Conservation (phyloP, 83 land plant genomes). For the Picea abies region DNA sequence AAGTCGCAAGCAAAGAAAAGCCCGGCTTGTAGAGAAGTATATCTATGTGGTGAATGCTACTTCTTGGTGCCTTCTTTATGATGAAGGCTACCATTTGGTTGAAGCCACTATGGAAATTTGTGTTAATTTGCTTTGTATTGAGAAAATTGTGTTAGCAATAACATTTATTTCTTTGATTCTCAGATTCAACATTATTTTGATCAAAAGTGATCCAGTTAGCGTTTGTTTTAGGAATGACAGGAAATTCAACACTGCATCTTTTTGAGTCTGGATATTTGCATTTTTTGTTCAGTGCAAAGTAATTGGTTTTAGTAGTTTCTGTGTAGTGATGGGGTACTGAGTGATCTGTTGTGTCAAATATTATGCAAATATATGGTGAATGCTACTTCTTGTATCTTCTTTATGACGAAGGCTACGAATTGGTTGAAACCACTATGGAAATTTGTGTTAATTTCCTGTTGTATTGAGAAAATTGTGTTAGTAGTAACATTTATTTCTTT, state of each 20-base stretch:
- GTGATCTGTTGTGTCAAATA: too few relatives aligned
- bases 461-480: neutral
- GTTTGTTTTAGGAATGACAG: neutral
- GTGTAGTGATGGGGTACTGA: too few relatives aligned
- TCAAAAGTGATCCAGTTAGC: neutral
- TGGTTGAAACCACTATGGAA: constrained; percentile 3
- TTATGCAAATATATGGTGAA: neutral
- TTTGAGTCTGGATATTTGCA: too few relatives aligned
- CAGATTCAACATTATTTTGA: constrained; percentile 3
- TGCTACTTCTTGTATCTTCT: constrained; percentile 1
- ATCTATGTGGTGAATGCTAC: constrained; percentile 3
- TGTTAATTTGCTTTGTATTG: constrained; percentile 4
- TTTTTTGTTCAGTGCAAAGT: too few relatives aligned
- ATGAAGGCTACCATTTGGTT: constrained; percentile 7
- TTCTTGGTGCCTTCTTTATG: constrained; percentile 9
- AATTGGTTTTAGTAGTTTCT: too few relatives aligned
- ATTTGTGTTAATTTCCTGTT: neutral
- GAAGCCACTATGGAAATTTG: constrained; percentile 5
- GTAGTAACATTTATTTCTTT: neutral
- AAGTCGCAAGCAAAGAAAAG: neutral
- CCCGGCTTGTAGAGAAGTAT: neutral
- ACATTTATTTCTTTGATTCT: neutral
- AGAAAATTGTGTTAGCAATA: neutral
- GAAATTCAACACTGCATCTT: neutral
- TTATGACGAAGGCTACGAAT: constrained; percentile 5